A percentile compares a stretch with the other conserved stretches of the same genome.
phyloP scores from a whole-genome alignment of 345 rosid genomes.

The Brassica rapa region DNA sequence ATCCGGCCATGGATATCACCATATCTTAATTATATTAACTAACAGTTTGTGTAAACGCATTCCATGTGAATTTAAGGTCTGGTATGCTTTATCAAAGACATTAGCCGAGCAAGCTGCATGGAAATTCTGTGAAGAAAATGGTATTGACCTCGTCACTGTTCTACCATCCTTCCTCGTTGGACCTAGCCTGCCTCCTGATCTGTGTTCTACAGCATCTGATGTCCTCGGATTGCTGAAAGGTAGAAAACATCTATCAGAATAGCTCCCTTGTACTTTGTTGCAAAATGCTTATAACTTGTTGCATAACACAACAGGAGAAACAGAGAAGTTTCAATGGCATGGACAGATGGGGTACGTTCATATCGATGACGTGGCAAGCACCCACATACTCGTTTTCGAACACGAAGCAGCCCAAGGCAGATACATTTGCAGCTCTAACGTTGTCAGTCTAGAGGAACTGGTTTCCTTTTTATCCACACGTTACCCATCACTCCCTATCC shows the following conservation, averaged over 20 bases:
- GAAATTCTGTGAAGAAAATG: conserved; percentile 68
- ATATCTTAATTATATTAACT: conserved; percentile 9
- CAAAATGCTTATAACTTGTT: background rate
- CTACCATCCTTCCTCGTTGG: conserved; percentile 79
- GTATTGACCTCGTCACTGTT: conserved; percentile 63
- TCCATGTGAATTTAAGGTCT: too few relatives aligned
- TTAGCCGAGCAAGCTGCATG: conserved; percentile 89
- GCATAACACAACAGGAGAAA: conserved; percentile 47
- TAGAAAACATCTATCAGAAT: conserved; percentile 17
- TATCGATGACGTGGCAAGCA: conserved; percentile 81
- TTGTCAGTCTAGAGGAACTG: conserved; percentile 57
- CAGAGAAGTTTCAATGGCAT: conserved; percentile 66
- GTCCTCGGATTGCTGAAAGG: conserved; percentile 84
- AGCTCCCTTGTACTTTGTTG: background rate
- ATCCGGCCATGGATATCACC: background rate
- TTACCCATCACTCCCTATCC: conserved; percentile 65
- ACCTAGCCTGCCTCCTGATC: conserved; percentile 71
- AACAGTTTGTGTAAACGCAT: conserved; percentile 19
- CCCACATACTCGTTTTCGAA: conserved; percentile 75
- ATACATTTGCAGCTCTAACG: conserved; percentile 67
- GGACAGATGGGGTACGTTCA: conserved; percentile 93
- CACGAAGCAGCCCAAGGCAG: conserved; percentile 54
- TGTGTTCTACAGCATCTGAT: conserved; percentile 79
- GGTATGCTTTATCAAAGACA: conserved; percentile 80
- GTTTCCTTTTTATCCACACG: conserved; percentile 54